Evolutionary conservation across 768 basidiomycete species (phyloP), one percentile per base, ranked within the genome.

Genomic region (Cystobasidium tubakii): DNA sequence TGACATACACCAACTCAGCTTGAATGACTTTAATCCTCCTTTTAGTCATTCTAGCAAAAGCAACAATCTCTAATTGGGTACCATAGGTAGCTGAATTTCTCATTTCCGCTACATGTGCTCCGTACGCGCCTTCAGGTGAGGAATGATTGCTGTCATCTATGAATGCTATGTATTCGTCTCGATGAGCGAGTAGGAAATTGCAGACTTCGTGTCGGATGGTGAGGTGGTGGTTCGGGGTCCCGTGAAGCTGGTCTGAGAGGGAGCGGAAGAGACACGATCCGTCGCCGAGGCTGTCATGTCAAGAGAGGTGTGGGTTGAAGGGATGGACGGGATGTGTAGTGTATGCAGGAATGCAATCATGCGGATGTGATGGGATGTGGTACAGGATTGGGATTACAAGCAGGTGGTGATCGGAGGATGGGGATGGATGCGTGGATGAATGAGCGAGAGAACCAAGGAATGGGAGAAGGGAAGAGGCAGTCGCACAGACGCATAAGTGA

Each of bases 1-100:
- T 91, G 74, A 93, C 88, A 81, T 93, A 93, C 31, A 92, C 89
- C 39, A 96, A 84, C 1, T 90, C 91, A 0, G 93, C 92, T 79
- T 95, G 93, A 66, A 94, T 86, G 73, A 96, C 91, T 83, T 95
- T 95, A 81, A 96, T 89, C 78, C 91, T 86, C 34, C 88, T 84
- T 69, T 84, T 83, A 62, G 85, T 85, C 83, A 91, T 86, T 77
- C 92, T 90, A 1, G 93, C 88, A 80, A 93, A 95, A 0, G 91
- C 91, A 21, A 89, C 90, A n/a, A 96, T 84, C 81, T 96, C 93
- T 78, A 96, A 86, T 81, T 96, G 91, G 0, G 92, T 92, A 50
- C 92, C 93, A 75, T 94, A 95, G 1, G 92, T 94, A 33, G 87
- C 90, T 89, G 63, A 66, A 33, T 21, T 31, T 77, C 67, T 66